Evolutionary conservation across 2,329 filamentous ascomycete genomes (phyloP).

Genomic region (Exutisphaerella laricina): DNA sequence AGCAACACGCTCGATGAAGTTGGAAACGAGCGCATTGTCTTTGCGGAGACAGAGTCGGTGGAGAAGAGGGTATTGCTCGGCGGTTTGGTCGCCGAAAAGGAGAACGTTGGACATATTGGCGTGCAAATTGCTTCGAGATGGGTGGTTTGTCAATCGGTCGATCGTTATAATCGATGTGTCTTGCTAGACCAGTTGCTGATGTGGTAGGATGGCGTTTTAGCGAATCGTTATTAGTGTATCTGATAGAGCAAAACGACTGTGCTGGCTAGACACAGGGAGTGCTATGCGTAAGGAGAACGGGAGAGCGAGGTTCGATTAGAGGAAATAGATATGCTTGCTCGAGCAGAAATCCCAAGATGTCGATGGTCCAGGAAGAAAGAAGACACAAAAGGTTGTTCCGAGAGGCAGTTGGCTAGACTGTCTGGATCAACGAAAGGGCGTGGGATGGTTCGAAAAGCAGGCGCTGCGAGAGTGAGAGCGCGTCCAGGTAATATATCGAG

Average conservation of each 20-base stretch:
- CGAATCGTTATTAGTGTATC: too few species aligned
- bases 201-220: too few species aligned
- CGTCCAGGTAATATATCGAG: slow-evolving; percentile 20
- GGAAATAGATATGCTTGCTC: slow-evolving; percentile 1
- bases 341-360: slow-evolving; percentile 1
- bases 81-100: slow-evolving; percentile 67
- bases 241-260: slow-evolving; percentile 22
- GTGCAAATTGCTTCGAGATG: too few species aligned
- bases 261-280: slow-evolving; percentile 33
- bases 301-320: slow-evolving; percentile 12
- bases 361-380: slow-evolving; percentile 11
- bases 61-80: slow-evolving; percentile 60
- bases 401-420: slow-evolving; percentile 33
- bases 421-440: slow-evolving; percentile 14
- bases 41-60: slow-evolving; percentile 44
- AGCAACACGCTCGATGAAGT: slow-evolving; percentile 56
- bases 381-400: slow-evolving; percentile 22
- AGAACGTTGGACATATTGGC: slow-evolving; percentile 45
- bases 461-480: slow-evolving; percentile 8
- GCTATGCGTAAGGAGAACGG: slow-evolving; percentile 8
- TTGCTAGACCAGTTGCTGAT: background rate
- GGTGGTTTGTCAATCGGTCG: too few species aligned
- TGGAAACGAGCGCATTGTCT: slow-evolving; percentile 54
- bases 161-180: background rate
- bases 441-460: slow-evolving; percentile 10